These are phyloP conservation scores for Aspergillus ruber DNA, from an alignment of 2,329 filamentous ascomycete genomes.

Conservation along the genomic window DNA sequence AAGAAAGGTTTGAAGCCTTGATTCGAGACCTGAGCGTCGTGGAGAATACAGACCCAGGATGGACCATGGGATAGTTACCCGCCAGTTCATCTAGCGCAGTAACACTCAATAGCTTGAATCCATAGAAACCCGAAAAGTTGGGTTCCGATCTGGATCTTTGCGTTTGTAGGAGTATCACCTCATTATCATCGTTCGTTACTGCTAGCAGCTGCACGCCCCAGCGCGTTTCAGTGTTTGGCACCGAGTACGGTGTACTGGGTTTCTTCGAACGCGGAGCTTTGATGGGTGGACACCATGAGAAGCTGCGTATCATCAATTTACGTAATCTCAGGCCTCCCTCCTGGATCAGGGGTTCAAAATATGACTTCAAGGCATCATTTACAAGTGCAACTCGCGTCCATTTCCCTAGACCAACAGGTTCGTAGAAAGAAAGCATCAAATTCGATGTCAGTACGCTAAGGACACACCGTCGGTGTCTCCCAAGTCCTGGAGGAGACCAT, in stretches of 20 bases:
- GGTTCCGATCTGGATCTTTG: slow-evolving; percentile 7
- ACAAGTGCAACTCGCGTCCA: slow-evolving; percentile 51
- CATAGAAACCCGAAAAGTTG: slow-evolving; percentile 8
- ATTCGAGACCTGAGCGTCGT: slow-evolving; percentile 18
- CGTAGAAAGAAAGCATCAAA: slow-evolving; percentile 52
- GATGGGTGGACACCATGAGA: slow-evolving; percentile 35
- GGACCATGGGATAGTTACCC: slow-evolving; percentile 10
- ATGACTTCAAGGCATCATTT: slow-evolving; percentile 42
- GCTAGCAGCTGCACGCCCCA: slow-evolving; percentile 32
- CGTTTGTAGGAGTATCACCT: slow-evolving; percentile 27
- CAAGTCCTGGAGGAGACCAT: slow-evolving; percentile 55
- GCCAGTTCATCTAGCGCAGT: slow-evolving; percentile 11
- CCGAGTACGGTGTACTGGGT: slow-evolving; percentile 1
- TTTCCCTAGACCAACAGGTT: slow-evolving; percentile 40
- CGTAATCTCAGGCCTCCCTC: slow-evolving; percentile 18
- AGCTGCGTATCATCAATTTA: slow-evolving; percentile 33
- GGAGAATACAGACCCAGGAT: slow-evolving; percentile 25
- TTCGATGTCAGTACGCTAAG: slow-evolving; percentile 54
- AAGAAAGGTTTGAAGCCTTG: slow-evolving; percentile 22
- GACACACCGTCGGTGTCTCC: slow-evolving; percentile 47
- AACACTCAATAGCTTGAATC: slow-evolving; percentile 21
- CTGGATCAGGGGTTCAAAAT: slow-evolving; percentile 26
- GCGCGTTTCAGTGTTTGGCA: slow-evolving; percentile 16
- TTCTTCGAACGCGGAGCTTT: slow-evolving; percentile 11
- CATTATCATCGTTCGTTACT: slow-evolving; percentile 35